Evolutionary conservation across 2,329 filamentous ascomycete genomes (phyloP).

Genomic region (Beauveria caledonica): DNA sequence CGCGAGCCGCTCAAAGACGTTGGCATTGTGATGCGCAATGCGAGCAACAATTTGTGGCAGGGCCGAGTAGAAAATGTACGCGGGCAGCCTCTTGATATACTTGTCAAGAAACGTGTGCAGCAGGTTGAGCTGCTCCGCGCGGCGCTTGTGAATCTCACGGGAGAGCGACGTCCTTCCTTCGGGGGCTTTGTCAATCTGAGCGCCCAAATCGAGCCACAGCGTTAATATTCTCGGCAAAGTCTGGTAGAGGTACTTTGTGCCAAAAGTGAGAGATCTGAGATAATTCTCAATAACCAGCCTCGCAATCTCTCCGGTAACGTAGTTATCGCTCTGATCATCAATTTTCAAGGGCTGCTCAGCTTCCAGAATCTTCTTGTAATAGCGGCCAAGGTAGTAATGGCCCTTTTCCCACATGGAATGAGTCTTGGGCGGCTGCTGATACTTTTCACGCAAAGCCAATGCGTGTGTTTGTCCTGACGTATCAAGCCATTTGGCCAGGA

Average conservation of each 20-base stretch:
- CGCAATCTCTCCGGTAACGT: conserved; percentile 72
- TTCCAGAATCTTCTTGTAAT: conserved; percentile 94
- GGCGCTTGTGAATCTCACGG: conserved; percentile 42
- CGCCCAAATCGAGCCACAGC: conserved; percentile 87
- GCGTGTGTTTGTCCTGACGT: conserved; percentile 88
- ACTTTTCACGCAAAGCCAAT: conserved; percentile 68
- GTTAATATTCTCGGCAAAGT: conserved; percentile 87
- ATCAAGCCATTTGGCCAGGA: conserved; percentile 95
- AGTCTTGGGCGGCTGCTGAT: conserved; percentile 70
- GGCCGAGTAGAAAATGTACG: conserved; percentile 72
- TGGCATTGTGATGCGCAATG: conserved; percentile 75
- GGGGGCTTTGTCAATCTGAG: conserved; percentile 57
- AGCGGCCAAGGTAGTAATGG: conserved; percentile 91
- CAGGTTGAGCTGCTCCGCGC: conserved; percentile 57
- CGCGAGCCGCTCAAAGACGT: conserved; percentile 69
- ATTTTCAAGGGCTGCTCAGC: conserved; percentile 71
- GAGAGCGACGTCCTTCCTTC: conserved; percentile 46
- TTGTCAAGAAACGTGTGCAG: conserved; percentile 72
- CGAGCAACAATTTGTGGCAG: conserved; percentile 93
- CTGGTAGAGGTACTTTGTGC: conserved; percentile 93
- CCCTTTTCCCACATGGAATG: conserved; percentile 82
- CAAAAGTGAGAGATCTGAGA: conserved; percentile 74
- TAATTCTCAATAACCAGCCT: conserved; percentile 93
- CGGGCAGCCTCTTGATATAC: conserved; percentile 63
- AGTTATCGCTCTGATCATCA: conserved; percentile 69